Evolutionary conservation across 345 rosid species (phyloP), one percentile per base, ranked within the genome.

Genomic region (Lepidium sativum): DNA sequence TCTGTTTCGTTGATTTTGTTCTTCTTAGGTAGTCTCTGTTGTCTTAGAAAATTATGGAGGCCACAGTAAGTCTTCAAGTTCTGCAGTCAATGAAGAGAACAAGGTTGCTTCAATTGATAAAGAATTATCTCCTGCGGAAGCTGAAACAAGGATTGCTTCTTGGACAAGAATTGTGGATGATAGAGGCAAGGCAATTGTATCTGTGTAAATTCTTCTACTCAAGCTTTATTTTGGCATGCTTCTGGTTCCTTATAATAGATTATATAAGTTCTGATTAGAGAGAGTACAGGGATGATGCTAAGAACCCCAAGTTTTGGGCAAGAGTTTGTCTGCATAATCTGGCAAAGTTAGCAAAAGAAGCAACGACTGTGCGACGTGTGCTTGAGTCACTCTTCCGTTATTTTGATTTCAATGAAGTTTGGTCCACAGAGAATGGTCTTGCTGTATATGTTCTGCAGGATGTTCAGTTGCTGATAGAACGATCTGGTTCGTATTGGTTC

Each of bases 301-400:
- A 69, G 61, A 69, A 70, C 51, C 86, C 89, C 16, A 60, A 62
- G 72, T 86, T 81, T 73, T 86, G 87, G 94, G 81, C 94, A 17
- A 78, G 79, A 52, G 89, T 84, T 71, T 86, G 87, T 69, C 76
- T 84, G 39, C 77, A 70, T 38, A 86, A 82, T 47, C 80, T 81
- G 55, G 89, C 87, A 1, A 84, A 78, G 73, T 64, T 86, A 72
- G 94, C 89, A 1, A 86, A 84, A 73, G 89, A 82, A 77, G 94
- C 81, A 13, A 86, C 87, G 31, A 82, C 86, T 14, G 82, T 79
- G 55, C 72, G 92, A 1, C 84, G 86, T 67, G 89, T 86, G 21
- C 78, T 84, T 39, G 89, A 86, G 68, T 84, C 86, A 38, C 69
- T 86, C 68, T 84, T 86, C 61, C 84, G 87, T 1, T 79, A 77